Base-by-base conservation (phyloP, 2,329 filamentous ascomycete genomes). In the Epichloe glyceriae region DNA sequence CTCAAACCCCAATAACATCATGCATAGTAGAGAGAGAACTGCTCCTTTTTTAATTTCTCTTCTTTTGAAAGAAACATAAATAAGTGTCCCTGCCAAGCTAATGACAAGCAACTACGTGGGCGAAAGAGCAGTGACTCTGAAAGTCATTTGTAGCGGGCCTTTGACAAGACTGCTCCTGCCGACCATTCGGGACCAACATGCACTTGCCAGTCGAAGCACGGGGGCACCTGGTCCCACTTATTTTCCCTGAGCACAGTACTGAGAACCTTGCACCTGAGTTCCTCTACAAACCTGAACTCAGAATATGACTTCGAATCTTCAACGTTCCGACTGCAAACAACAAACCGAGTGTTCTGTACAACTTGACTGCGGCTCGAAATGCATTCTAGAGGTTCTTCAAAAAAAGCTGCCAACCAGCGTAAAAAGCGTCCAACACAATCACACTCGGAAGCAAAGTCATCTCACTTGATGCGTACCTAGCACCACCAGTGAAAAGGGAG, bases 391-490 rank as follows among this genome's bases (percentile, higher is more conserved):
- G 10, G 12, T 10, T n/a, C 38, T 14, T 26, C 49, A 43, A 53
- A 53, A 19, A 62, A 57, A 40, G 61, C 64, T 3, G 51, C 64
- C 14, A 73, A 72, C 56, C 70, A 64, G 55, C 64, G 65, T 15
- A 72, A 69, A 55, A 58, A 19, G 60, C 55, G 49, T 55, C 60
- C 2, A 65, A 71, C 46, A 60, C 70, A 5, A 56, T 78, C 50
- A 72, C 63, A 22, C 67, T 78, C 35, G 73, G 73, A 14, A 65
- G 70, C 30, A 78, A 73, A 50, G 60, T 63, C 12, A 73, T 79
- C 22, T 75, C 72, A 0, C 57, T 79, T 0, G 70, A 72, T 22
- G 74, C 72, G 6, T 79, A 77, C 53, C 63, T 79, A 46, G 66
- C 64, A 46, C 67, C 67, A 41, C 35, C 53, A 38, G 34, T 17